These are phyloP conservation scores for Noccaea caerulescens DNA, from an alignment of 345 rosid genomes.

Conservation along the genomic window DNA sequence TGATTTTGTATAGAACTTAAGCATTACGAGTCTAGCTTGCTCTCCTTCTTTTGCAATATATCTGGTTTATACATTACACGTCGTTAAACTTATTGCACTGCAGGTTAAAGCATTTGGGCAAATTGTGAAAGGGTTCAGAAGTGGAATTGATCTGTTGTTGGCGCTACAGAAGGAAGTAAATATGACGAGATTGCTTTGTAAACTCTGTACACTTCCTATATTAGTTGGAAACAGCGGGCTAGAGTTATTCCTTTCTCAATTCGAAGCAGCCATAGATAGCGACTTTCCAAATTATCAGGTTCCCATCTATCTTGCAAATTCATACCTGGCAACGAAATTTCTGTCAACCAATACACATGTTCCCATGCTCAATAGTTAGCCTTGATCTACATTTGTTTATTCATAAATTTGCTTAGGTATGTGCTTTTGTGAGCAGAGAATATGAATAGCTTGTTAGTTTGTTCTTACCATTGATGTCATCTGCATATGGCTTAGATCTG, in stretches of 20 bases:
- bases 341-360: slow-evolving; percentile 10
- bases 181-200: slow-evolving; percentile 50
- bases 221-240: slow-evolving; percentile 63
- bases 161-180: slow-evolving; percentile 58
- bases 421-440: not conserved
- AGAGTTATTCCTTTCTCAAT: slow-evolving; percentile 66
- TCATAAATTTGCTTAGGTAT: not conserved
- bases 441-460: not conserved
- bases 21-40: not conserved
- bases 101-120: slow-evolving; percentile 87
- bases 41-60: slow-evolving; percentile 8
- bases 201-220: slow-evolving; percentile 61
- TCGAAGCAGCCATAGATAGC: slow-evolving; percentile 90
- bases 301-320: slow-evolving; percentile 39
- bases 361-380: not conserved
- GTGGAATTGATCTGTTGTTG: slow-evolving; percentile 71
- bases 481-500: not conserved
- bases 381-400: slow-evolving; percentile 1
- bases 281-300: slow-evolving; percentile 97
- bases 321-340: not conserved
- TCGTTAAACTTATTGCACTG: slow-evolving; percentile 25
- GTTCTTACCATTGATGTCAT: slow-evolving; percentile 15
- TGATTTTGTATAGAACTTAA: not conserved
- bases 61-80: slow-evolving; percentile 10
- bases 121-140: slow-evolving; percentile 82